Conservation (phyloP, 768 basidiomycete species). For the Phanerochaete carnosa region DNA sequence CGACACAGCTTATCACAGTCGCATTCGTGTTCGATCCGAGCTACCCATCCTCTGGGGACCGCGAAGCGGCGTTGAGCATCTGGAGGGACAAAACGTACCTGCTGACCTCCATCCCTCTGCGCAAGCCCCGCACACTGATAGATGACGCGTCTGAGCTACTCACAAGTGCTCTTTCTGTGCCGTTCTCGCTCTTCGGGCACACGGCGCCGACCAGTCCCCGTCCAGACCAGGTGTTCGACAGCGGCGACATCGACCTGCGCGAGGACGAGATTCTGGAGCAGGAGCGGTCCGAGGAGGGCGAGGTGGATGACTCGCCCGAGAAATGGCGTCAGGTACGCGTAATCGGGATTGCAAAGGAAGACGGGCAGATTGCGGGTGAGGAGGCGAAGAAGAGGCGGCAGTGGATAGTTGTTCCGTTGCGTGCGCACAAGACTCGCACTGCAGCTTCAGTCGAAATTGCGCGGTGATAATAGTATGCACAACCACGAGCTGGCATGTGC, state of each 20-base stretch:
- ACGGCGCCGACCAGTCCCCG: conserved; percentile 30
- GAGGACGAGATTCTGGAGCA: conserved; percentile 80
- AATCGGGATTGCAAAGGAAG: conserved; percentile 40
- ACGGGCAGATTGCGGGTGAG: conserved; percentile 26
- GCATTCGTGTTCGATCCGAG: conserved; percentile 62
- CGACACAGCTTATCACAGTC: conserved; percentile 57
- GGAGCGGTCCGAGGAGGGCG: conserved; percentile 74
- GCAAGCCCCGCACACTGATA: conserved; percentile 64
- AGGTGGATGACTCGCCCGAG: conserved; percentile 72
- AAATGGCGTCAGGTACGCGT: conserved; percentile 52
- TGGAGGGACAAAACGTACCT: conserved; percentile 64
- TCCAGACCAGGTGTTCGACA: conserved; percentile 65
- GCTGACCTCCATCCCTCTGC: conserved; percentile 62
- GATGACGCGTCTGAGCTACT: conserved; percentile 70
- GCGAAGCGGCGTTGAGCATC: conserved; percentile 31
- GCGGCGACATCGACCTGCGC: conserved; percentile 60
- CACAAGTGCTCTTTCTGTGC: conserved; percentile 54
- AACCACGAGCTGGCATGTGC: too few species aligned
- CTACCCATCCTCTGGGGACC: conserved; percentile 40
- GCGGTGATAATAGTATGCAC: background rate
- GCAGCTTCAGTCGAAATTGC: background rate
- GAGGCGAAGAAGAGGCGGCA: conserved; percentile 39
- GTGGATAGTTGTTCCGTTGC: conserved; percentile 48
- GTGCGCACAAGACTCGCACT: conserved; percentile 27
- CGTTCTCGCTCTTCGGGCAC: conserved; percentile 51